A percentile compares a stretch with the other conserved stretches of the same genome.
Conservation (phyloP, 805 yeast genomes). For the Candida takata region DNA sequence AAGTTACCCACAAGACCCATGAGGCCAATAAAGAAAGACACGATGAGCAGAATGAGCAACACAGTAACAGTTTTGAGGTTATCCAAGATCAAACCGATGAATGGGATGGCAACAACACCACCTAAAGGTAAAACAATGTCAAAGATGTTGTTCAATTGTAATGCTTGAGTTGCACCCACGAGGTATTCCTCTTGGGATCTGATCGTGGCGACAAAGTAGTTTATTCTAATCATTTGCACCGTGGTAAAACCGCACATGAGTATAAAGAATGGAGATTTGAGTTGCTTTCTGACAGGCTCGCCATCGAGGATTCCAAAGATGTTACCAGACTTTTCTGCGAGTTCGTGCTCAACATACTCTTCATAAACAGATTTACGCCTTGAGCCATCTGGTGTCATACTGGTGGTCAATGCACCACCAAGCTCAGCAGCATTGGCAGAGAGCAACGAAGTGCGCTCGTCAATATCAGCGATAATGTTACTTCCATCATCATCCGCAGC, state of each 20-base stretch:
- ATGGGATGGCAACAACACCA: constrained; percentile 80
- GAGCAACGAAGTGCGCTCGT: constrained; percentile 28
- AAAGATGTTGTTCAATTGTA: constrained; percentile 60
- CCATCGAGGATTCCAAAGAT: constrained; percentile 79
- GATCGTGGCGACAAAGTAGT: constrained; percentile 88
- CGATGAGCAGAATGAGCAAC: constrained; percentile 40
- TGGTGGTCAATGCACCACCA: constrained; percentile 9
- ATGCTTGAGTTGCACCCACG: constrained; percentile 47
- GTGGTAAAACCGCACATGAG: constrained; percentile 75
- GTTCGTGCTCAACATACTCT: constrained; percentile 52
- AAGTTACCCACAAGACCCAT: constrained; percentile 53
- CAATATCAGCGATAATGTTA: constrained; percentile 40
- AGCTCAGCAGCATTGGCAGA: constrained; percentile 11
- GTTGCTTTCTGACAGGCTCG: constrained; percentile 39
- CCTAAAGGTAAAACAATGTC: constrained; percentile 87
- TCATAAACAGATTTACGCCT: constrained; percentile 55
- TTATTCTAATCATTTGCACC: constrained; percentile 84
- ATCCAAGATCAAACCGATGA: constrained; percentile 76
- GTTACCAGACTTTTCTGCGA: constrained; percentile 44
- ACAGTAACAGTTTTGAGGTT: constrained; percentile 57
- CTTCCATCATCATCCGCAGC: constrained; percentile 31
- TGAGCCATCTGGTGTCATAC: constrained; percentile 16
- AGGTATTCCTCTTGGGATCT: constrained; percentile 75
- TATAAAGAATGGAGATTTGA: constrained; percentile 60
- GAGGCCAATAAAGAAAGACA: constrained; percentile 61